A percentile compares a stretch with the other conserved stretches of the same genome.
phyloP scores from a whole-genome alignment of 2,329 filamentous ascomycete genomes.

The Venturia aucupariae region DNA sequence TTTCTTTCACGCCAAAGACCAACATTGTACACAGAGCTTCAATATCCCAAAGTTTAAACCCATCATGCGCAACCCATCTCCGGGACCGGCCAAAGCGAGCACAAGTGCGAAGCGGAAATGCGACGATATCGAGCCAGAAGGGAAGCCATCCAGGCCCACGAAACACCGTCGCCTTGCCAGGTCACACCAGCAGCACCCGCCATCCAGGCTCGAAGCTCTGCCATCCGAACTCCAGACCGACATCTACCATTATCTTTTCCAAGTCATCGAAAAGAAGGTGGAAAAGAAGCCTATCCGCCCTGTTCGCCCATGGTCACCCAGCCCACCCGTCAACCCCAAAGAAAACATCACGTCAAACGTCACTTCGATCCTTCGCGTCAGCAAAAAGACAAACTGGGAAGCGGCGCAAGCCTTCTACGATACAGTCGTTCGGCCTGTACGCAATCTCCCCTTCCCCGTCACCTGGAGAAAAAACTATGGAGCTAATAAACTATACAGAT shows the following conservation, averaged over 20 bases:
- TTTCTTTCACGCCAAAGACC: background rate
- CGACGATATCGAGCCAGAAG: background rate
- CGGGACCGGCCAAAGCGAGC: background rate
- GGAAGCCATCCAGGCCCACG: background rate
- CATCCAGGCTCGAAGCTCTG: background rate
- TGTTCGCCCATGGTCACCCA: background rate
- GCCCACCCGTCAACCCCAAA: background rate
- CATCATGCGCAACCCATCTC: background rate
- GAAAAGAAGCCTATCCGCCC: background rate
- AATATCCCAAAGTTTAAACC: background rate
- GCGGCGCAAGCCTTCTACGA: background rate
- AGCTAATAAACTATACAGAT: background rate
- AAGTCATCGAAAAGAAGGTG: background rate
- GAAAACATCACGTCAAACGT: background rate
- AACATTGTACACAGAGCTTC: background rate
- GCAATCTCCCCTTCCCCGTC: background rate
- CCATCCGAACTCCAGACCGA: background rate
- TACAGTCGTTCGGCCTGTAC: background rate
- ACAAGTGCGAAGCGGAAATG: background rate
- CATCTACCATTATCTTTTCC: background rate
- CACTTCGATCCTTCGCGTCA: constrained; percentile 1
- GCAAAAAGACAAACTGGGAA: background rate
- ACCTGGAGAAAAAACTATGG: too few species aligned
- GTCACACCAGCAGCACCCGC: background rate
- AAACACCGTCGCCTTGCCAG: background rate